phyloP scores from a whole-genome alignment of 495 filamentous ascomycete species.

The Peziza echinospora region DNA sequence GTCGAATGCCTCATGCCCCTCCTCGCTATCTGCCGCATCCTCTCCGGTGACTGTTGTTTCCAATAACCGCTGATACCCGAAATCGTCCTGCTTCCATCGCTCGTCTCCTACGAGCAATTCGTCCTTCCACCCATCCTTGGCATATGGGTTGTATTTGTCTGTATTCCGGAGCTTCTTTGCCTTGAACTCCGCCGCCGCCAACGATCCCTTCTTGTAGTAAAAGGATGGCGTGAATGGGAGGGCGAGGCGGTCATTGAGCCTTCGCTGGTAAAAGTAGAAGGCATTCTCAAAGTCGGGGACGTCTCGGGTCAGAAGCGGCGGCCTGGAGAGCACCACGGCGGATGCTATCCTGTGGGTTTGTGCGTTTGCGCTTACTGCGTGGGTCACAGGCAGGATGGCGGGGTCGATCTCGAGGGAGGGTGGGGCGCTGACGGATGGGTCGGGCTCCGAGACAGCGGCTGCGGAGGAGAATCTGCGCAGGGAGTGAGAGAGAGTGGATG shows the following conservation, averaged over 20 bases:
- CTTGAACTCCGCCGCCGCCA: slow-evolving; percentile 72
- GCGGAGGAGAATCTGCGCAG: background rate
- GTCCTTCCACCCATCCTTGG: slow-evolving; percentile 68
- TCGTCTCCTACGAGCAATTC: slow-evolving; percentile 56
- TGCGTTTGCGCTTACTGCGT: background rate
- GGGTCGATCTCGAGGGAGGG: too few relatives aligned
- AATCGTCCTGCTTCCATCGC: slow-evolving; percentile 31
- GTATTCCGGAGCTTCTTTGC: slow-evolving; percentile 73
- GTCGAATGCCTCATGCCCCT: slow-evolving; percentile 24
- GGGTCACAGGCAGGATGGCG: background rate
- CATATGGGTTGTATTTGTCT: slow-evolving; percentile 66
- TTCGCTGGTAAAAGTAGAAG: slow-evolving; percentile 89
- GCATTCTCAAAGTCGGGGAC: slow-evolving; percentile 74
- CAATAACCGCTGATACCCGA: slow-evolving; percentile 24
- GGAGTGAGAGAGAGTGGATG: too few relatives aligned
- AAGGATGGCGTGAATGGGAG: slow-evolving; percentile 80
- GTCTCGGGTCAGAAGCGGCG: slow-evolving; percentile 66
- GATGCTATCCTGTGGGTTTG: slow-evolving; percentile 19
- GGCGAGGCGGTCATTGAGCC: slow-evolving; percentile 78
- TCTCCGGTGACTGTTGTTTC: slow-evolving; percentile 48
- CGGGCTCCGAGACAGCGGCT: background rate
- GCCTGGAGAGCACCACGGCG: slow-evolving; percentile 65
- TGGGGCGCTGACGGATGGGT: background rate
- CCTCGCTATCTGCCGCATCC: slow-evolving; percentile 40
- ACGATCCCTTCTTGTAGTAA: slow-evolving; percentile 86